Base-by-base conservation (phyloP, 192 early-diverging fungal species). In the Podochytrium sp. region DNA sequence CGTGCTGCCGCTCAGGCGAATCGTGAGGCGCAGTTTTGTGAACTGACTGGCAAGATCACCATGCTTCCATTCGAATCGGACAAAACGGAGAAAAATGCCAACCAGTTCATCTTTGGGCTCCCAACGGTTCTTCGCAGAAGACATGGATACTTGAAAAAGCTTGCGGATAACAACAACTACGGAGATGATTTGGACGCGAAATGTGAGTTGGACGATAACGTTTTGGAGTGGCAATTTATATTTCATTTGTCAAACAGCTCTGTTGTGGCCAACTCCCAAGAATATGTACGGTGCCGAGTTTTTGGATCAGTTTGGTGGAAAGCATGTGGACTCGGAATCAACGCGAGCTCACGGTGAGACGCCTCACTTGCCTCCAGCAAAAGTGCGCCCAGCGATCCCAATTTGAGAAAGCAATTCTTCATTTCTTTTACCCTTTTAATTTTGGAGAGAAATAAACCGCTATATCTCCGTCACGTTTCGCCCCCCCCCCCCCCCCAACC, bases 151-250 rank as follows among this genome's bases (percentile, higher is more conserved):
- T 27, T 55, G 12, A 82, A 80, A 50, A 51, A 49, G 51, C 40
- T 82, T n/a, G 65, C 78, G 16, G 80, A 82, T 42, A 60, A 77
- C 37, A 82, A 79, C 64, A 82, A 82, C 41, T 82, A 82, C 50
- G 80, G 80, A 23, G 80, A 82, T 39, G 64, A 82, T 56, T 38
- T 77, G 37, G 73, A 70, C 40, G 71, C 80, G 1, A 82, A 82
- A 73, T 71, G 79, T 80, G 20, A n/a, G 70, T 61, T n/a, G n/a
- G n/a, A n/a, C 4, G 18, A 27, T 32, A 27, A 38, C 10, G 18
- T 43, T 58, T 39, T 0, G 0, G n/a, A 33, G 4, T 27, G 2
- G 20, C 2, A 30, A 12, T 77, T 30, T 53, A 25, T 49, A 42
- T 32, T 43, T 70, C 5, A 61, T 33, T 23, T 72, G 43, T n/a